Evolutionary conservation across 2,329 filamentous ascomycete genomes (phyloP).

Genomic region (Fusarium continuum): DNA sequence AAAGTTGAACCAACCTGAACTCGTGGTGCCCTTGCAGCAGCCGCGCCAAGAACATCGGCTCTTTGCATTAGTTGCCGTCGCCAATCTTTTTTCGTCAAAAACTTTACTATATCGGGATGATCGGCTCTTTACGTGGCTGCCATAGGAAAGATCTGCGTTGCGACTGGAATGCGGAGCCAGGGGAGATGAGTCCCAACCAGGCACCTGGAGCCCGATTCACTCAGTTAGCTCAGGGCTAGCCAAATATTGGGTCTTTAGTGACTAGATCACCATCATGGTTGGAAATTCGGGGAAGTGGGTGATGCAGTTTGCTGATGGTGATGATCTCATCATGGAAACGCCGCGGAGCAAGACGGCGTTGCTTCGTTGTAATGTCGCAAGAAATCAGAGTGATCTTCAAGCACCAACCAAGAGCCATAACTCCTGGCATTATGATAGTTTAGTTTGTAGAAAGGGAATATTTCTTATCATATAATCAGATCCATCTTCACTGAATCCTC

Average conservation of each 20-base stretch:
- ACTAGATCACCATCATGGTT: background rate
- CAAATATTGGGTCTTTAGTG: background rate
- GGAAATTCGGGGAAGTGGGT: background rate
- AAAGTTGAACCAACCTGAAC: background rate
- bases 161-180: slow-evolving; percentile 25
- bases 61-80: slow-evolving; percentile 1
- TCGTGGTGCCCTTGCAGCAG: background rate
- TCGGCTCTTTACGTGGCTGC: background rate
- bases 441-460: background rate
- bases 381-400: slow-evolving; percentile 7
- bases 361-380: background rate
- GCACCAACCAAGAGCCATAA: background rate
- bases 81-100: background rate
- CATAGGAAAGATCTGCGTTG: background rate
- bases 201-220: background rate
- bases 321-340: slow-evolving; percentile 14
- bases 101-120: background rate
- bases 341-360: background rate
- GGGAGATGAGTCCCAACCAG: background rate
- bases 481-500: background rate
- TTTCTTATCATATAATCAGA: slow-evolving; percentile 11
- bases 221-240: background rate
- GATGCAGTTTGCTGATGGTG: background rate
- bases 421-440: background rate
- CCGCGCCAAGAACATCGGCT: background rate